Evolutionary conservation across 179 eudicot genomes (phyloP), one percentile per base, ranked within the genome.

Genomic region (Vitellaria paradoxa): DNA sequence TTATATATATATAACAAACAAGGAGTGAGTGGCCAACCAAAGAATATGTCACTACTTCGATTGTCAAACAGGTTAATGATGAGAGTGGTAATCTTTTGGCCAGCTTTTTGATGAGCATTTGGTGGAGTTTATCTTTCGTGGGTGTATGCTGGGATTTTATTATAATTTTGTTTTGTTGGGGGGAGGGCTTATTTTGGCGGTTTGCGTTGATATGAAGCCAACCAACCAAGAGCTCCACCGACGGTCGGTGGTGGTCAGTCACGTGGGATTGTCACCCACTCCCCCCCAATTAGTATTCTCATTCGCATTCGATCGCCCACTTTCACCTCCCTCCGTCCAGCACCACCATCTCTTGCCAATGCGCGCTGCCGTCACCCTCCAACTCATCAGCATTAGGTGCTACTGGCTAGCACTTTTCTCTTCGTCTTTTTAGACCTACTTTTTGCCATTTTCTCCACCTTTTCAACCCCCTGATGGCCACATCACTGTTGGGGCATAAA

Each of bases 191-290:
- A 62, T 80, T 83, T 84, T 81, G 82, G 80, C 78, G 60, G 78
- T 81, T 84, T 24, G 87, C 84, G 87, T 84, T 81, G 87, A 78
- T 84, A 81, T 78, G 73, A 84, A 84, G 87, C 37, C 37, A 30
- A 30, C 87, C 87, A 84, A 84, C 78, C 82, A 62, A 59, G 71
- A 78, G 77, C 75, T 81, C 86, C 86, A 84, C 84, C 84, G 64
- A 65, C 72, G 49, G 40, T 24, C 37, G 78, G 73, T 81, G 84
- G 84, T 67, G 81, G 72, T 76, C 77, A 71, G 12, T 80, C 82
- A 79, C 82, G 77, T 82, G 82, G 80, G 73, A 30, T 21, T 82
- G 80, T 79, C 85, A 79, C 82, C 85, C 81, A 78, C 81, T 75
- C n/a, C 40, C 45, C 6, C 9, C 23, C 65, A 9, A 8, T 61